phyloP scores from a whole-genome alignment of 176 grass and related monocot genomes.

The Zea luxurians region DNA sequence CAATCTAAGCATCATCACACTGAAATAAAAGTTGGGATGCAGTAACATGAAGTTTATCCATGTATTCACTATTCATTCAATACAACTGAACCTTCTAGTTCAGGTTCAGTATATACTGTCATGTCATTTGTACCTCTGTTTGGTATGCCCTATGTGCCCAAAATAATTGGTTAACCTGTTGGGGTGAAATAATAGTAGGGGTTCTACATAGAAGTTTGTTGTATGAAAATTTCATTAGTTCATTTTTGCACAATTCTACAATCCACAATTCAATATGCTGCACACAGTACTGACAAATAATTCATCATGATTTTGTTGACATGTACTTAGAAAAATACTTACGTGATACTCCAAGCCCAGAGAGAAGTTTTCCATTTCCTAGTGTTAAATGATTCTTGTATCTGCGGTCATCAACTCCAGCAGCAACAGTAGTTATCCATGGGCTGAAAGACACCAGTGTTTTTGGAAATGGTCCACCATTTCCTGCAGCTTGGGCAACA shows the following conservation, averaged over 20 bases:
- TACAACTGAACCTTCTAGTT: not conserved
- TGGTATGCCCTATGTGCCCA: not conserved
- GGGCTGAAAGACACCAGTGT: constrained; percentile 97
- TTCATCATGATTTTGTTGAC: not conserved
- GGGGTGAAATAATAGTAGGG: not conserved
- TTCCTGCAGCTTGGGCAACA: constrained; percentile 96
- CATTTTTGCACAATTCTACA: constrained; percentile 4
- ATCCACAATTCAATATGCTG: not conserved
- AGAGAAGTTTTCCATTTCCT: constrained; percentile 76
- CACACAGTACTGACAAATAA: not conserved
- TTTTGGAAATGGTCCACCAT: constrained; percentile 97
- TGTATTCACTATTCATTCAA: not conserved
- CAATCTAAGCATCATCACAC: constrained; percentile 17
- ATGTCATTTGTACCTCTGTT: not conserved
- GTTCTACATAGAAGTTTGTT: not conserved
- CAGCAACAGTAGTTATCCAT: constrained; percentile 97
- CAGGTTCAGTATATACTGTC: not conserved
- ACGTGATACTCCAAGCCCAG: constrained; percentile 98
- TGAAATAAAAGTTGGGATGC: not conserved
- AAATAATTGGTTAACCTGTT: not conserved
- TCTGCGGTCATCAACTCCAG: constrained; percentile 93
- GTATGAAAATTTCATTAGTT: constrained; percentile 1
- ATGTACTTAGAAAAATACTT: constrained; percentile 43
- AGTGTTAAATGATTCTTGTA: constrained; percentile 96
- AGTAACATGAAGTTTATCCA: not conserved